Evolutionary conservation across 78 protist species (phyloP).

Genomic region (Chrysochromulina parva): DNA sequence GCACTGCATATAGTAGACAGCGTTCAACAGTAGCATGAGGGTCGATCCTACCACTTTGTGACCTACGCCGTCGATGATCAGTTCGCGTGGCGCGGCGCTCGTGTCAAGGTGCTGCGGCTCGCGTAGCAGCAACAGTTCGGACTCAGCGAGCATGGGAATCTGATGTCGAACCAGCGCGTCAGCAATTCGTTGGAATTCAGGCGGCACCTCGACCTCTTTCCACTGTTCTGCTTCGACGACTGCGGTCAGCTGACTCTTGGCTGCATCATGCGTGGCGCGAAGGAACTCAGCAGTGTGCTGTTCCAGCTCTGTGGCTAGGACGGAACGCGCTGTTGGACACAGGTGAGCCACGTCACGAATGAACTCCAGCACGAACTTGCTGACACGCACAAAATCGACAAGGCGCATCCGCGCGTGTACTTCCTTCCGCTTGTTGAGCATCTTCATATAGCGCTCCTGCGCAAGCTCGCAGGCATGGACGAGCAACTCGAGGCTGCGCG

Average conservation of each 20-base stretch:
- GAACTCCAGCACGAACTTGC: background rate
- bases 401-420: background rate
- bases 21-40: background rate
- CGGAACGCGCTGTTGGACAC: no score
- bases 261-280: background rate
- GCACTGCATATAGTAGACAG: background rate
- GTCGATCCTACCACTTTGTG: background rate
- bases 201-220: background rate
- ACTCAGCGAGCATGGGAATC: no score
- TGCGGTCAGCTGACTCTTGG: background rate
- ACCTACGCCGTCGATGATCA: background rate
- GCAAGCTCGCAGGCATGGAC: no score
- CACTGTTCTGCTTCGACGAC: background rate
- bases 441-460: no score
- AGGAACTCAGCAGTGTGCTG: background rate
- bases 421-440: background rate
- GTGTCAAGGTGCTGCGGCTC: no score
- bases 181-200: background rate
- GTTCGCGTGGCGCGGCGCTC: no score
- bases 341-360: background rate
- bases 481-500: no score
- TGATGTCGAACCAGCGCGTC: background rate
- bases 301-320: background rate
- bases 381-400: background rate
- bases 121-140: no score